Percentiles rank a stretch among this genome's conserved stretches.
These are phyloP conservation scores for Pythium rhizo-oryzae DNA, from an alignment of 352 stramenopile genomes.

Conservation along the genomic window DNA sequence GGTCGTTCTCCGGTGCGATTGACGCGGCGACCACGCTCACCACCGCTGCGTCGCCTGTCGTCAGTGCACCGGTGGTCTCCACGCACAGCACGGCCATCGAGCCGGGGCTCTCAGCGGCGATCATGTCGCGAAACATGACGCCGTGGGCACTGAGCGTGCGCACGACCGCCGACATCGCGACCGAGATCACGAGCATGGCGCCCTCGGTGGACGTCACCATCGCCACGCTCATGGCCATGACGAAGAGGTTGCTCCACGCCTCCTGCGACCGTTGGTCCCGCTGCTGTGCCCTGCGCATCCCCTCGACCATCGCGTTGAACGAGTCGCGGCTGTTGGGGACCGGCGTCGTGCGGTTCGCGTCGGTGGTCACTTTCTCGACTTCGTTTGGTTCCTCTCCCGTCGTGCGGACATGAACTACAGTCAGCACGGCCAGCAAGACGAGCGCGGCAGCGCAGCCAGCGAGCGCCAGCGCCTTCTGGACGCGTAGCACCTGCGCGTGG, in stretches of 20 bases:
- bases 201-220: constrained; percentile 89
- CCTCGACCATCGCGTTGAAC: too few relatives aligned
- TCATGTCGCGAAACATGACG: constrained; percentile 95
- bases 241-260: constrained; percentile 31
- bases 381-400: too few relatives aligned
- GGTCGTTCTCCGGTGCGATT: not conserved
- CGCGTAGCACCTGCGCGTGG: constrained; percentile 66
- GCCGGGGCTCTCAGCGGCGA: constrained; percentile 96
- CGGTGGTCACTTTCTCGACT: too few relatives aligned
- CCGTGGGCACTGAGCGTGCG: constrained; percentile 95
- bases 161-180: constrained; percentile 84
- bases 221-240: constrained; percentile 84
- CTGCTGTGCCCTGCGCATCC: too few relatives aligned
- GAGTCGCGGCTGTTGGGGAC: too few relatives aligned
- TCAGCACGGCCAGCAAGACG: constrained; percentile 59
- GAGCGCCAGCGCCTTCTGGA: constrained; percentile 43
- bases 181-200: constrained; percentile 84
- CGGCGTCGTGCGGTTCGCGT: too few relatives aligned
- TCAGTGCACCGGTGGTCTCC: constrained; percentile 95
- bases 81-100: constrained; percentile 96
- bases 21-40: constrained; percentile 30
- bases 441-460: constrained; percentile 56
- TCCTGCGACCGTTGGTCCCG: too few relatives aligned
- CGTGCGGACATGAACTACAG: constrained; percentile 43
- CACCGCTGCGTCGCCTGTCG: constrained; percentile 94